These are phyloP conservation scores for Trichoderma asperelloides DNA, from an alignment of 495 filamentous ascomycete species.

Conservation along the genomic window DNA sequence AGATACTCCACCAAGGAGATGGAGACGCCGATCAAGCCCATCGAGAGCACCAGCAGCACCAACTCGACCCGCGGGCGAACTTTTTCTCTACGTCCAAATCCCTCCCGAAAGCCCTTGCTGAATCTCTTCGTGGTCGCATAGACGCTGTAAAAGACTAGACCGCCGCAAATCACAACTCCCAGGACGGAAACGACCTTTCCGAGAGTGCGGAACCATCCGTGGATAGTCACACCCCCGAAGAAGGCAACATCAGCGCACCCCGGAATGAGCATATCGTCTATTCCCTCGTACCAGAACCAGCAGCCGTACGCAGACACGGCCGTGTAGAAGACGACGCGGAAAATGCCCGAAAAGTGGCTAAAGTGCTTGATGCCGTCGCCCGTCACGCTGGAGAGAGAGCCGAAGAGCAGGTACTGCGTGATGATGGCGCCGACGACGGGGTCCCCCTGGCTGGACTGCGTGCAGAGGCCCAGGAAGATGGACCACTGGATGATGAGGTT, in stretches of 20 bases:
- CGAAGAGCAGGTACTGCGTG: slow-evolving; percentile 15
- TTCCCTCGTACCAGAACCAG: slow-evolving; percentile 18
- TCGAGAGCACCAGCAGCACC: slow-evolving; percentile 14
- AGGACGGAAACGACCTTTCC: slow-evolving; percentile 11
- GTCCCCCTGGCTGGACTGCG: not conserved
- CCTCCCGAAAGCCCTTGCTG: not conserved
- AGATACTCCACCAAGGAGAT: slow-evolving; percentile 15
- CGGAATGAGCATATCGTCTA: slow-evolving; percentile 10
- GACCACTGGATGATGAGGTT: slow-evolving; percentile 17
- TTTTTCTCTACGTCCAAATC: not conserved
- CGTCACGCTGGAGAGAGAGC: slow-evolving; percentile 14
- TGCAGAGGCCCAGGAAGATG: slow-evolving; percentile 14
- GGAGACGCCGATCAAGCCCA: slow-evolving; percentile 13
- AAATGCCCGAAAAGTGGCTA: slow-evolving; percentile 10
- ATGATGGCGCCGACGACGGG: slow-evolving; percentile 11
- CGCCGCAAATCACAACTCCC: slow-evolving; percentile 8
- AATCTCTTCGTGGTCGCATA: not conserved
- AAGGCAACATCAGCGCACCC: slow-evolving; percentile 11
- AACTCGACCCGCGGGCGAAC: slow-evolving; percentile 15
- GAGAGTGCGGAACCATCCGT: slow-evolving; percentile 17
- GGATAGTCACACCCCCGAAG: slow-evolving; percentile 11
- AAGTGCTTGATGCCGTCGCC: slow-evolving; percentile 10
- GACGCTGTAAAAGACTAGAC: slow-evolving; percentile 10
- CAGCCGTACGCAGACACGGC: slow-evolving; percentile 17
- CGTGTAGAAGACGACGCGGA: slow-evolving; percentile 14